Conservation (phyloP, 352 stramenopile genomes). For the Globisporangium cylindrosporum region DNA sequence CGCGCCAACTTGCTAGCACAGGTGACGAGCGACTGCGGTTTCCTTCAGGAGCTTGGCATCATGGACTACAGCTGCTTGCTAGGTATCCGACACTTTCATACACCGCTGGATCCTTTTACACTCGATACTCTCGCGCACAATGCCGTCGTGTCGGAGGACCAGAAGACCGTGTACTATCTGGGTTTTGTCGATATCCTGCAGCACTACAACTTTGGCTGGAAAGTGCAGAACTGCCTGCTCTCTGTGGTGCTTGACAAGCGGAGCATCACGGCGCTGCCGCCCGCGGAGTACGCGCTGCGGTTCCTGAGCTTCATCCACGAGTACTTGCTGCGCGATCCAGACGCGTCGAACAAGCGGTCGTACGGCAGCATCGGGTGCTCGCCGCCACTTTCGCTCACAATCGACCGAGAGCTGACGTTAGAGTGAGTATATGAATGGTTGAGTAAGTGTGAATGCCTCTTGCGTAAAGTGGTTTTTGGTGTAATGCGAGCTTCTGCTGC, state of each 20-base stretch:
- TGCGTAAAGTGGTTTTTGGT: conserved; percentile 3
- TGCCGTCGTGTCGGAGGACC: conserved; percentile 72
- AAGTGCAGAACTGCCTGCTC: conserved; percentile 78
- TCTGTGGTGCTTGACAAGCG: conserved; percentile 69
- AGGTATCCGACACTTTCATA: conserved; percentile 62
- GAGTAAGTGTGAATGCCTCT: conserved; percentile 1
- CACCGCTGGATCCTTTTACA: conserved; percentile 39
- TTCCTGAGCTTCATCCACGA: conserved; percentile 87
- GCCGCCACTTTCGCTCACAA: conserved; percentile 12
- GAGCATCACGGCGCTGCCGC: conserved; percentile 75
- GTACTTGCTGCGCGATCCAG: conserved; percentile 68
- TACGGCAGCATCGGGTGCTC: conserved; percentile 68
- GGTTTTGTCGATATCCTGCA: conserved; percentile 86
- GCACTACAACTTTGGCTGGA: conserved; percentile 84
- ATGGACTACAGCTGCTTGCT: conserved; percentile 89
- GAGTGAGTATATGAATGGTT: background rate
- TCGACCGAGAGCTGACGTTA: conserved; percentile 7
- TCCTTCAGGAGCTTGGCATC: conserved; percentile 82
- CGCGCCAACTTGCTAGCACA: conserved; percentile 74
- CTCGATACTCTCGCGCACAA: conserved; percentile 67
- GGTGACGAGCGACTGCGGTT: conserved; percentile 81
- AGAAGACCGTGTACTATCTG: conserved; percentile 76
- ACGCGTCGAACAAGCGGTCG: conserved; percentile 54
- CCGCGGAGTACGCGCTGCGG: conserved; percentile 79
- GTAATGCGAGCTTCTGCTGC: background rate